Conservation (phyloP, 2,329 filamentous ascomycete genomes). For the Claviceps pazoutovae region DNA sequence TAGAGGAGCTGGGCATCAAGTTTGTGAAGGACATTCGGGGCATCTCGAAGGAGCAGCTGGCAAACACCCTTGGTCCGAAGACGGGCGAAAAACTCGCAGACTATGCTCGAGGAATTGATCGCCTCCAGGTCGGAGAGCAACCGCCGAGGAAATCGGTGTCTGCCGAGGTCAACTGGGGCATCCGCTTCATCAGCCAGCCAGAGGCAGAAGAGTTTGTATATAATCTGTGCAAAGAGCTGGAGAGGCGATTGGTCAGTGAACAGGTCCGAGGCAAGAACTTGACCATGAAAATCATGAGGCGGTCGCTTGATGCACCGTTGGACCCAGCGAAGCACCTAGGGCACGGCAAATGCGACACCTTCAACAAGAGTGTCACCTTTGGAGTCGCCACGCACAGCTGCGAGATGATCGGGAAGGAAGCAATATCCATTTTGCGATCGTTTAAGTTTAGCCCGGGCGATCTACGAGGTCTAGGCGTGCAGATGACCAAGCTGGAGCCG, state of each 20-base stretch:
- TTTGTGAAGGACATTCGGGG: slow-evolving; percentile 72
- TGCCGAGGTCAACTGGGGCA: slow-evolving; percentile 96
- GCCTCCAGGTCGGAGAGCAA: slow-evolving; percentile 72
- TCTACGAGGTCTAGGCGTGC: slow-evolving; percentile 79
- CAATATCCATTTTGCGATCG: slow-evolving; percentile 67
- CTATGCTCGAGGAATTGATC: slow-evolving; percentile 79
- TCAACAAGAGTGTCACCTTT: slow-evolving; percentile 75
- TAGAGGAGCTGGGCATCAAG: slow-evolving; percentile 75
- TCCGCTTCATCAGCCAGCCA: slow-evolving; percentile 80
- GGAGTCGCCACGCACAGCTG: slow-evolving; percentile 72
- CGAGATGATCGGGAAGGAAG: slow-evolving; percentile 62
- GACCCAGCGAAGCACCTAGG: slow-evolving; percentile 89
- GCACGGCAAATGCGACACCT: slow-evolving; percentile 87
- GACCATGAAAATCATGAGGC: slow-evolving; percentile 89
- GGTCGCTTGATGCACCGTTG: slow-evolving; percentile 71
- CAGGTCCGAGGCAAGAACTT: slow-evolving; percentile 76
- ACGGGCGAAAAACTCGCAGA: slow-evolving; percentile 85
- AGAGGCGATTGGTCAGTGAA: slow-evolving; percentile 67
- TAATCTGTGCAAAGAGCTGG: slow-evolving; percentile 73
- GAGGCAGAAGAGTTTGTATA: slow-evolving; percentile 87
- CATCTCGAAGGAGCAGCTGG: slow-evolving; percentile 60
- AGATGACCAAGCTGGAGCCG: slow-evolving; percentile 83
- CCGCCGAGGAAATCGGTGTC: slow-evolving; percentile 85
- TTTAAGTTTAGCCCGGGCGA: slow-evolving; percentile 83
- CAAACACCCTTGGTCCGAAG: slow-evolving; percentile 68